These are phyloP conservation scores for Danielozyma ontarioensis DNA, from an alignment of 805 yeast species.

Conservation along the genomic window DNA sequence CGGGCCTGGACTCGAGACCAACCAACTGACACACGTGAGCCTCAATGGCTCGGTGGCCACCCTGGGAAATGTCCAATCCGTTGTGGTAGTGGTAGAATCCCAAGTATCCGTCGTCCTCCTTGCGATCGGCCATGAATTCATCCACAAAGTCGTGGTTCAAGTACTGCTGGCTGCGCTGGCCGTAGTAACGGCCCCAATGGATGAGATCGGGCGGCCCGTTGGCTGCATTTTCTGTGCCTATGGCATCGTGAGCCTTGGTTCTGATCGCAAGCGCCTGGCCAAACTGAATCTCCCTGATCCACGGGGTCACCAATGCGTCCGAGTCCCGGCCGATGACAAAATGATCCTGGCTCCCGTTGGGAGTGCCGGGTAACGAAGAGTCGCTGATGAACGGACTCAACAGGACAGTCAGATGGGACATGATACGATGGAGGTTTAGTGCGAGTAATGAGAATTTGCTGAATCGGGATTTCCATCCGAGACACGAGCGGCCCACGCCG, in stretches of 20 bases:
- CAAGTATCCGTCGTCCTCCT: slow-evolving; percentile 34
- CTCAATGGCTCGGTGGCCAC: slow-evolving; percentile 23
- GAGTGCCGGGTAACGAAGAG: too few relatives aligned
- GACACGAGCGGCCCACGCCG: too few relatives aligned
- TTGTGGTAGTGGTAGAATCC: slow-evolving; percentile 36
- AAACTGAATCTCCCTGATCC: slow-evolving; percentile 24
- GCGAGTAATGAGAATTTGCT: too few relatives aligned
- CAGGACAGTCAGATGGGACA: too few relatives aligned
- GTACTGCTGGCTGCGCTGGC: slow-evolving; percentile 23
- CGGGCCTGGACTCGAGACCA: slow-evolving; percentile 17
- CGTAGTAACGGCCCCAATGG: slow-evolving; percentile 33
- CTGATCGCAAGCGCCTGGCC: slow-evolving; percentile 26
- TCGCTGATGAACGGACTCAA: too few relatives aligned
- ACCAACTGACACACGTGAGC: slow-evolving; percentile 20
- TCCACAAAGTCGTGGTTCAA: slow-evolving; percentile 21
- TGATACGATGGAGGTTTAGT: too few relatives aligned
- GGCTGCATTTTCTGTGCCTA: slow-evolving; percentile 7
- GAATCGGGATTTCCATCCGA: too few relatives aligned
- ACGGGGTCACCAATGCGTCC: slow-evolving; percentile 14
- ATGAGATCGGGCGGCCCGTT: slow-evolving; percentile 36
- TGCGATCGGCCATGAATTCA: slow-evolving; percentile 4
- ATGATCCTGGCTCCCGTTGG: too few relatives aligned
- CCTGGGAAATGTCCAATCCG: slow-evolving; percentile 21
- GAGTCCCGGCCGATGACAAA: too few relatives aligned
- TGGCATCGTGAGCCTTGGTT: slow-evolving; percentile 13